Conservation (phyloP, 495 filamentous ascomycete genomes). For the Aspergillus kassunensis region DNA sequence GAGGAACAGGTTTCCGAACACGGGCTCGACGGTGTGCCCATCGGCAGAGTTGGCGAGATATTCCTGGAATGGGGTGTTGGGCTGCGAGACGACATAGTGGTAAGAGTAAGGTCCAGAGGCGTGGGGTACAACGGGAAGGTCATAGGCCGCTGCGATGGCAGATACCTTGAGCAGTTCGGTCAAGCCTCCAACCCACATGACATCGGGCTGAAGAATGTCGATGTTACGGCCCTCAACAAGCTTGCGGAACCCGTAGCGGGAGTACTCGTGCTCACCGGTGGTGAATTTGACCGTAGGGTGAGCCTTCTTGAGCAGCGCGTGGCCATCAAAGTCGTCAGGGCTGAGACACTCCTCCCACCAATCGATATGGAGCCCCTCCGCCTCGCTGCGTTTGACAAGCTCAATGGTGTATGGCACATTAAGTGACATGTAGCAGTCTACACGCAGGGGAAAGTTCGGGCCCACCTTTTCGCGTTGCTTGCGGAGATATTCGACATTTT, state of each 20-base stretch:
- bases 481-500: slow-evolving; percentile 83
- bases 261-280: slow-evolving; percentile 92
- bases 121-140: slow-evolving; percentile 91
- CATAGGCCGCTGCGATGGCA: slow-evolving; percentile 84
- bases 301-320: slow-evolving; percentile 79
- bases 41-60: slow-evolving; percentile 90
- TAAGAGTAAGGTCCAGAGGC: slow-evolving; percentile 91
- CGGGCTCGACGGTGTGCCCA: slow-evolving; percentile 79
- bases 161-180: slow-evolving; percentile 88
- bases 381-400: slow-evolving; percentile 74
- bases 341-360: slow-evolving; percentile 95
- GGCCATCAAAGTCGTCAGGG: slow-evolving; percentile 87
- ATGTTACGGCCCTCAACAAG: slow-evolving; percentile 86
- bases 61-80: slow-evolving; percentile 90
- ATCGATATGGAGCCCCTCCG: slow-evolving; percentile 78
- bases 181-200: slow-evolving; percentile 94
- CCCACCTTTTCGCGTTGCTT: slow-evolving; percentile 81
- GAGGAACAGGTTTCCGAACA: slow-evolving; percentile 85
- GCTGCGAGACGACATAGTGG: slow-evolving; percentile 87
- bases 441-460: slow-evolving; percentile 86
- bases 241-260: slow-evolving; percentile 88
- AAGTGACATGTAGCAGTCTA: slow-evolving; percentile 95
- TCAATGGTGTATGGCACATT: slow-evolving; percentile 91
- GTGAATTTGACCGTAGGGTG: slow-evolving; percentile 91
- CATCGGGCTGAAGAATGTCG: slow-evolving; percentile 90